phyloP scores from a whole-genome alignment of 257 asterid species.

The Solanum lignicaule region DNA sequence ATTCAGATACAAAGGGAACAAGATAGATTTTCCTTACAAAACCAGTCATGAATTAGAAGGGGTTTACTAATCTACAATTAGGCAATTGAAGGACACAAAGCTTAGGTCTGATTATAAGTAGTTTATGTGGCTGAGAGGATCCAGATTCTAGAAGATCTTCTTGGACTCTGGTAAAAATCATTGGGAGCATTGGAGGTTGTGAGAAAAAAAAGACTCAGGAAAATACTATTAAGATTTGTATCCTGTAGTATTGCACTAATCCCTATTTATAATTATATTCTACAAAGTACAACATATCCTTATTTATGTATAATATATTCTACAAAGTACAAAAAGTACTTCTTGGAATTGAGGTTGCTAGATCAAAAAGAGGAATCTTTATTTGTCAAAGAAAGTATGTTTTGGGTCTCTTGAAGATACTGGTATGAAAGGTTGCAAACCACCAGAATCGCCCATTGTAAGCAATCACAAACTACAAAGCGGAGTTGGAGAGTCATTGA shows the following conservation, averaged over 20 bases:
- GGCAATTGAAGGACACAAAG: neutral
- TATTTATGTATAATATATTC: neutral
- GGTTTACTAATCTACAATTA: neutral
- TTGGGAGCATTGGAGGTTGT: neutral
- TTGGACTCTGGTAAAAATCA: neutral
- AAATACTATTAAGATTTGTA: neutral
- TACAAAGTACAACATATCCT: neutral
- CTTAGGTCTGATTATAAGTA: too few species aligned
- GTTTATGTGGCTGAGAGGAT: neutral
- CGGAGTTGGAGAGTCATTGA: neutral
- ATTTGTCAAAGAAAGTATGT: neutral
- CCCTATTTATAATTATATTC: neutral
- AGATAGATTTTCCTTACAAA: neutral
- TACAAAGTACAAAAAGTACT: neutral
- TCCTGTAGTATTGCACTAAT: neutral
- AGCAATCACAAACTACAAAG: neutral
- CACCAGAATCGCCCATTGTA: neutral
- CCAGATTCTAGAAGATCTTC: neutral
- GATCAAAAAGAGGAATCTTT: neutral
- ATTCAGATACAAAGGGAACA: neutral
- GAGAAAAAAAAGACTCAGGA: neutral
- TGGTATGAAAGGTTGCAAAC: neutral
- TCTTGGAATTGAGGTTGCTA: neutral
- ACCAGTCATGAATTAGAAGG: neutral
- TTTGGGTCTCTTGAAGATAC: neutral